Conservation (phyloP, 345 rosid species). For the Toxicodendron radicans region DNA sequence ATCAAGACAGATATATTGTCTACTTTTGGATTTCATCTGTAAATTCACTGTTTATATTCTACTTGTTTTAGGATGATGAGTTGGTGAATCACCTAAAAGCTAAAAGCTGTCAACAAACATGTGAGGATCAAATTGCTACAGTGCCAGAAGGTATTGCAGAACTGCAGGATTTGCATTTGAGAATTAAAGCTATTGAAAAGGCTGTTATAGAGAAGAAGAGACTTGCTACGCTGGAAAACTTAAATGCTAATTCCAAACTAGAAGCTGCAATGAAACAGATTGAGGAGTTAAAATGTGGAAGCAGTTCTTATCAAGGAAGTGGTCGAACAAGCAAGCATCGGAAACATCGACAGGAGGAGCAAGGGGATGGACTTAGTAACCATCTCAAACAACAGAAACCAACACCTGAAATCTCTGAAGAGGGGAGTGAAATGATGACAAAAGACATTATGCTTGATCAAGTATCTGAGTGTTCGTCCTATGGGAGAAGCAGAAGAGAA, state of each 20-base stretch:
- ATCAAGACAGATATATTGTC: slow-evolving; percentile 4
- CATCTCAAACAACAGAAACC: slow-evolving; percentile 41
- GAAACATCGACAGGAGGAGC: slow-evolving; percentile 38
- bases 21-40: slow-evolving; percentile 7
- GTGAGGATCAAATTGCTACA: slow-evolving; percentile 26
- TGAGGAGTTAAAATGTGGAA: slow-evolving; percentile 44
- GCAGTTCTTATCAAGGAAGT: slow-evolving; percentile 29
- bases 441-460: slow-evolving; percentile 97
- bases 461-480: slow-evolving; percentile 77
- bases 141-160: slow-evolving; percentile 35
- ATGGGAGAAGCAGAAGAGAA: slow-evolving; percentile 72
- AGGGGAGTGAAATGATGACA: slow-evolving; percentile 61
- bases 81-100: slow-evolving; percentile 21
- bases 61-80: slow-evolving; percentile 43
- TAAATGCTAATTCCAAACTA: slow-evolving; percentile 53
- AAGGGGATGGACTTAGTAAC: slow-evolving; percentile 20
- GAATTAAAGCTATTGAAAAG: slow-evolving; percentile 66
- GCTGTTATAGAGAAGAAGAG: slow-evolving; percentile 62
- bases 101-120: slow-evolving; percentile 34
- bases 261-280: slow-evolving; percentile 51
- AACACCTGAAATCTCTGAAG: slow-evolving; percentile 46
- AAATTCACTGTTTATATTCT: slow-evolving; percentile 10
- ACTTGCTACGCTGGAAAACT: slow-evolving; percentile 50
- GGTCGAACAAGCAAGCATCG: slow-evolving; percentile 35
- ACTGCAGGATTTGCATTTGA: slow-evolving; percentile 54